These are phyloP conservation scores for Chaetomidium leptoderma DNA, from an alignment of 495 filamentous ascomycete species.

Conservation along the genomic window DNA sequence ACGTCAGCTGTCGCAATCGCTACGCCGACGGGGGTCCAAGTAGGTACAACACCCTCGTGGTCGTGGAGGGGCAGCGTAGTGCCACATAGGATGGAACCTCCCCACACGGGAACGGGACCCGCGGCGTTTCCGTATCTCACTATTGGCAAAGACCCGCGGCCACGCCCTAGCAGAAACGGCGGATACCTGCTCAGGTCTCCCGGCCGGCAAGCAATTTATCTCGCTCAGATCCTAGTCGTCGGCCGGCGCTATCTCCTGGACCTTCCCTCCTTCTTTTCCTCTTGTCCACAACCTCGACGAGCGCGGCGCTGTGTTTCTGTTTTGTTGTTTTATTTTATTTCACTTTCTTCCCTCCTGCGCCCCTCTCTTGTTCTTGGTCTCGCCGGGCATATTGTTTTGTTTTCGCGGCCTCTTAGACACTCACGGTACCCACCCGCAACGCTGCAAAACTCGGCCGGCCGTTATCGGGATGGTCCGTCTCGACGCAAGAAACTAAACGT, in stretches of 20 bases:
- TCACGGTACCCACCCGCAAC: neutral
- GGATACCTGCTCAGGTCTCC: slow-evolving; percentile 16
- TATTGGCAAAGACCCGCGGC: slow-evolving; percentile 20
- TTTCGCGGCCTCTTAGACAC: neutral
- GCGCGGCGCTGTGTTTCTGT: slow-evolving; percentile 4
- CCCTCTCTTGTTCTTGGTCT: neutral
- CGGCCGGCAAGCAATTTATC: slow-evolving; percentile 31
- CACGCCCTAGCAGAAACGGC: slow-evolving; percentile 20
- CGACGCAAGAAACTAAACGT: slow-evolving; percentile 11
- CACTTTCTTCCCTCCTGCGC: neutral
- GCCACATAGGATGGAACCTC: slow-evolving; percentile 27
- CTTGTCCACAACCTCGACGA: slow-evolving; percentile 6
- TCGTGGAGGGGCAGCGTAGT: slow-evolving; percentile 25
- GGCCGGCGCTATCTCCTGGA: slow-evolving; percentile 28
- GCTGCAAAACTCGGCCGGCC: slow-evolving; percentile 6
- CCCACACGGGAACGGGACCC: slow-evolving; percentile 10
- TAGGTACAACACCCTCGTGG: slow-evolving; percentile 10
- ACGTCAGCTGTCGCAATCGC: slow-evolving; percentile 26
- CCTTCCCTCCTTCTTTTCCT: slow-evolving; percentile 12
- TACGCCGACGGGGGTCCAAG: slow-evolving; percentile 15
- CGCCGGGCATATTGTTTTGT: neutral
- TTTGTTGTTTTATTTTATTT: slow-evolving; percentile 4
- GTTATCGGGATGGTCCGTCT: slow-evolving; percentile 14
- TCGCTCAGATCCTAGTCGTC: slow-evolving; percentile 32
- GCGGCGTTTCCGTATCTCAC: slow-evolving; percentile 21